Evolutionary conservation across 768 basidiomycete genomes (phyloP).

Genomic region (Lactarius akahatsu): DNA sequence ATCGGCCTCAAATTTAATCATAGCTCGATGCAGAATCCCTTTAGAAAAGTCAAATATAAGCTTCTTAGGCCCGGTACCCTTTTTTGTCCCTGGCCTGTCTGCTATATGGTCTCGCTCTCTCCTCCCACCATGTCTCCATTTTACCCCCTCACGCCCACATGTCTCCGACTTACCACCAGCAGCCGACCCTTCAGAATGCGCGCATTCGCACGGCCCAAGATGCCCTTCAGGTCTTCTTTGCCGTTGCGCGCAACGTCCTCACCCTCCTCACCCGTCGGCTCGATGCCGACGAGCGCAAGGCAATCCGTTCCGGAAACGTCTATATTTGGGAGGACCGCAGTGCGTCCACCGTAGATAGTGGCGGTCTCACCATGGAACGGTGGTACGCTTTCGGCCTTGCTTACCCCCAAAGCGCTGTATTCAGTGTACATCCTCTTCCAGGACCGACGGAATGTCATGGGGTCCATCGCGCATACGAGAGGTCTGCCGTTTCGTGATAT

Average conservation of each 20-base stretch:
- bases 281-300: conserved; percentile 63
- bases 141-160: conserved; percentile 27
- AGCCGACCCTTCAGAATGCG: conserved; percentile 67
- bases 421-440: not conserved
- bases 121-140: conserved; percentile 31
- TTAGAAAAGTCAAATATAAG: conserved; percentile 32
- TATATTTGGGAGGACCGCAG: conserved; percentile 75
- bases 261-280: conserved; percentile 75
- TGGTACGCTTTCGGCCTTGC: conserved; percentile 39
- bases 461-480: conserved; percentile 82
- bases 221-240: conserved; percentile 80
- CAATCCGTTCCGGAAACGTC: conserved; percentile 52
- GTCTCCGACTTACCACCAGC: conserved; percentile 50
- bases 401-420: not conserved
- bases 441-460: conserved; percentile 79
- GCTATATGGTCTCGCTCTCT: conserved; percentile 23
- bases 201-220: conserved; percentile 77
- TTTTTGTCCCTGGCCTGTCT: conserved; percentile 31
- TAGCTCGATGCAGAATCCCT: conserved; percentile 28
- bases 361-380: conserved; percentile 78
- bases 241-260: conserved; percentile 58
- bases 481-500: conserved; percentile 43
- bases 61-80: conserved; percentile 31
- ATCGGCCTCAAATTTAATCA: conserved; percentile 30
- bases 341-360: conserved; percentile 69